Percentiles rank a stretch among this genome's conserved stretches.
These are phyloP conservation scores for Gossypium turneri DNA, from an alignment of 345 rosid species.

Conservation along the genomic window DNA sequence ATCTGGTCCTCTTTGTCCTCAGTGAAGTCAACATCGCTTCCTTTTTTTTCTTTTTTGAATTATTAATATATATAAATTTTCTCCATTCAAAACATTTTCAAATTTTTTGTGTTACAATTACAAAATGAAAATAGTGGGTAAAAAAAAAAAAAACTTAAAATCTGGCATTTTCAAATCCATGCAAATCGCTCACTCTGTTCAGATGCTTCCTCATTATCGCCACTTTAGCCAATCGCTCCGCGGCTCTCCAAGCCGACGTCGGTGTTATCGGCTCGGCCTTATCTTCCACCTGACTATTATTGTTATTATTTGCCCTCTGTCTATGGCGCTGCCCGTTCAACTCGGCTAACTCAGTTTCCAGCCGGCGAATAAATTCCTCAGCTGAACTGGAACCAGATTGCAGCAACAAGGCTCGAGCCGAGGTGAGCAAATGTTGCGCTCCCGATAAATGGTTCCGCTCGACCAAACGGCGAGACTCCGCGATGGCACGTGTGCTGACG, in stretches of 20 bases:
- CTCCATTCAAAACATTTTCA: background rate
- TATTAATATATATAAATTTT: background rate
- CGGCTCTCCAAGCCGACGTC: slow-evolving; percentile 91
- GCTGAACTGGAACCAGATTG: slow-evolving; percentile 41
- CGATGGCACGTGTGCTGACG: slow-evolving; percentile 66
- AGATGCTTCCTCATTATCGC: slow-evolving; percentile 84
- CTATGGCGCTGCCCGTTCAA: slow-evolving; percentile 35
- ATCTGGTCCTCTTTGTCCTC: slow-evolving; percentile 35
- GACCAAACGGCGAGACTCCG: slow-evolving; percentile 63
- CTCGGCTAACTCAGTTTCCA: slow-evolving; percentile 67
- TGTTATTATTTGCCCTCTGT: background rate
- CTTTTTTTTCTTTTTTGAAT: background rate
- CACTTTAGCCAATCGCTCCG: slow-evolving; percentile 84
- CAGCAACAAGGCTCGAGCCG: slow-evolving; percentile 66
- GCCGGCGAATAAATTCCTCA: slow-evolving; percentile 45
- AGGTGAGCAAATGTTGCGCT: slow-evolving; percentile 55
- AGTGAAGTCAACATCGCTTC: slow-evolving; percentile 10
- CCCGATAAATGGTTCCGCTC: slow-evolving; percentile 50
- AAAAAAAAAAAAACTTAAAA: slow-evolving; percentile 35
- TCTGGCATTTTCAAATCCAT: slow-evolving; percentile 94
- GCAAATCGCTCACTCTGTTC: slow-evolving; percentile 93
- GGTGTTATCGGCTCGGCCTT: slow-evolving; percentile 73
- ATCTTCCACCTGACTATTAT: slow-evolving; percentile 26
- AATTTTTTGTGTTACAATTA: slow-evolving; percentile 24
- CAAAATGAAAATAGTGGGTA: slow-evolving; percentile 18